A percentile compares a stretch with the other conserved stretches of the same genome.
Evolutionary conservation across 768 basidiomycete species (phyloP).

Genomic region (Kwoniella dejecticola): DNA sequence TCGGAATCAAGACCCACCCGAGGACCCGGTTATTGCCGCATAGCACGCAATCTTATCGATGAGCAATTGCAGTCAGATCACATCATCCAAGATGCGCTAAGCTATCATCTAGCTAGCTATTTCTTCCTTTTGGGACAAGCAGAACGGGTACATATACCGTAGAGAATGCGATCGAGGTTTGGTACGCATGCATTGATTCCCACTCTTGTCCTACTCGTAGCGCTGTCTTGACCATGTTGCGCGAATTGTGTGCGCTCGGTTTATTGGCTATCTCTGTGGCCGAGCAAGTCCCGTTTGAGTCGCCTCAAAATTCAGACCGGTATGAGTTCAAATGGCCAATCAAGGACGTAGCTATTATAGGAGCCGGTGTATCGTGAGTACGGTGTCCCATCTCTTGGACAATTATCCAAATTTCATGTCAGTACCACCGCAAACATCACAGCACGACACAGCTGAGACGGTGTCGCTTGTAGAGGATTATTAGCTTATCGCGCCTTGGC

Average conservation of each 20-base stretch:
- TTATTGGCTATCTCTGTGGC: neutral
- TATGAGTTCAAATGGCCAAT: conserved; percentile 30
- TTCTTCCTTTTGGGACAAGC: neutral
- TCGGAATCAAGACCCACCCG: neutral
- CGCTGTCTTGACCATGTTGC: no score
- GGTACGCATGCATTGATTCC: no score
- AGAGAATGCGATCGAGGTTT: neutral
- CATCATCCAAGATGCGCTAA: no score
- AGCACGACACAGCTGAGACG: no score
- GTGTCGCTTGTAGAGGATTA: conserved; percentile 15
- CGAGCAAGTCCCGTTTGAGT: neutral
- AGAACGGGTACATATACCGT: neutral
- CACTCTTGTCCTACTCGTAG: no score
- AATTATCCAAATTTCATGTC: no score
- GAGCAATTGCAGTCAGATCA: neutral
- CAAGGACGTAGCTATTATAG: conserved; percentile 37
- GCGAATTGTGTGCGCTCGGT: neutral
- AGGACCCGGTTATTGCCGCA: conserved; percentile 4
- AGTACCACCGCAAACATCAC: no score
- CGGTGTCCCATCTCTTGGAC: neutral
- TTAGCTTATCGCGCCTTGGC: conserved; percentile 16
- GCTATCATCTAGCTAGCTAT: no score
- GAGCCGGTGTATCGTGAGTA: conserved; percentile 33
- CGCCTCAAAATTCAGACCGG: neutral
- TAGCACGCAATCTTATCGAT: conserved; percentile 20